Percentiles rank a stretch among this genome's conserved stretches.
These are phyloP conservation scores for Drechslerella coelobrocha DNA, from an alignment of 2,329 filamentous ascomycete species.

Conservation along the genomic window DNA sequence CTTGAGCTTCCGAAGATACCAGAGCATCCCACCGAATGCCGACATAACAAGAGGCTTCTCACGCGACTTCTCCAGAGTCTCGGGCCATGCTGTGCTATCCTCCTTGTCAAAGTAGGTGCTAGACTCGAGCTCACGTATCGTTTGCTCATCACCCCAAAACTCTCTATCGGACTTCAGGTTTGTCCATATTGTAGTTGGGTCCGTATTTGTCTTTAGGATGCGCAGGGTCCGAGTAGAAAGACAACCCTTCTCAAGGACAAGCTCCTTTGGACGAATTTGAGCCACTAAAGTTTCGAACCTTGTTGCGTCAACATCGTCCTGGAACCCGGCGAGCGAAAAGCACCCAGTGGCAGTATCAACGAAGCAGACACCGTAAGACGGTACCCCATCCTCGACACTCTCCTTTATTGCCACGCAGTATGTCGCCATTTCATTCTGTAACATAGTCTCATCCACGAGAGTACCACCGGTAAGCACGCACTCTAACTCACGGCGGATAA, in stretches of 20 bases:
- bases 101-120: conserved; percentile 78
- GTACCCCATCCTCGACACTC: conserved; percentile 70
- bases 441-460: conserved; percentile 92
- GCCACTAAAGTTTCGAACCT: conserved; percentile 97
- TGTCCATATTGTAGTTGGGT: conserved; percentile 94
- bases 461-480: conserved; percentile 92
- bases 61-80: conserved; percentile 72
- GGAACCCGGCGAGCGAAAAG: conserved; percentile 90
- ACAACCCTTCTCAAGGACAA: conserved; percentile 84
- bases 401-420: conserved; percentile 92
- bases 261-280: conserved; percentile 84
- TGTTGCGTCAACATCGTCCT: conserved; percentile 90
- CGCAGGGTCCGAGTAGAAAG: conserved; percentile 87
- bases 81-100: conserved; percentile 71
- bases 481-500: conserved; percentile 88
- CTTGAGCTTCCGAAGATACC: conserved; percentile 85
- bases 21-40: conserved; percentile 83
- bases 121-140: conserved; percentile 78
- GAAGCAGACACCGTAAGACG: conserved; percentile 89
- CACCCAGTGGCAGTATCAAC: conserved; percentile 95
- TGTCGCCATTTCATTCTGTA: conserved; percentile 96
- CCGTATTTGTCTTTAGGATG: conserved; percentile 94
- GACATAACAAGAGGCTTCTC: conserved; percentile 87
- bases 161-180: conserved; percentile 83
- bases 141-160: conserved; percentile 86